A percentile compares a stretch with the other conserved stretches of the same genome.
These are phyloP conservation scores for Fonsecaea nubica DNA, from an alignment of 2,329 filamentous ascomycete genomes.

Conservation along the genomic window DNA sequence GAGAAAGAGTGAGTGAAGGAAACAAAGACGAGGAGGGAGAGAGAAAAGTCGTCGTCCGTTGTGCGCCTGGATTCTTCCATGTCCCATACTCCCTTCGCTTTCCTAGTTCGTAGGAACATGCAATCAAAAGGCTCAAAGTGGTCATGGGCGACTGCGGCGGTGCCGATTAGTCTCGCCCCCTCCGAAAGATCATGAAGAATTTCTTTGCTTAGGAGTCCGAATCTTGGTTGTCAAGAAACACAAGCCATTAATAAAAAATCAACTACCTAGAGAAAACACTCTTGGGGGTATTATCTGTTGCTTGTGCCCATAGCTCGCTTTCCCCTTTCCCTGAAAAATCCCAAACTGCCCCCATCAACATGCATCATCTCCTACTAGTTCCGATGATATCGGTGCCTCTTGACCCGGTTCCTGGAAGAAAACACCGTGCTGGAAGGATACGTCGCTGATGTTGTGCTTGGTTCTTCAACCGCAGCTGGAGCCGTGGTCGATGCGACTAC, in stretches of 20 bases:
- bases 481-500: neutral
- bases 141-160: neutral
- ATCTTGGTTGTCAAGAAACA: constrained; percentile 1
- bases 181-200: neutral
- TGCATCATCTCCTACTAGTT: neutral
- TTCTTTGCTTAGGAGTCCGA: neutral
- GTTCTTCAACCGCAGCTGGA: neutral
- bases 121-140: neutral
- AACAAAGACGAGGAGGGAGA: too few species aligned
- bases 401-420: neutral
- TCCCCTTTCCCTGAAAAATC: neutral
- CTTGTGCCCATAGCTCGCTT: neutral
- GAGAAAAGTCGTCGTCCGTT: too few species aligned
- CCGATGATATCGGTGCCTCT: constrained; percentile 13
- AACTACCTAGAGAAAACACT: constrained; percentile 4
- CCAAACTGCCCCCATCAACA: neutral
- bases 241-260: constrained; percentile 1
- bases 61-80: neutral
- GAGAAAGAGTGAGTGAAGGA: too few species aligned
- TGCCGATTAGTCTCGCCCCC: neutral
- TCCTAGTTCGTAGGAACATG: neutral
- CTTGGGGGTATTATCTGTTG: constrained; percentile 1
- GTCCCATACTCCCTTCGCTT: neutral
- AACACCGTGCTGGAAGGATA: neutral
- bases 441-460: neutral